Conservation (phyloP, 2,329 filamentous ascomycete genomes). For the Colletotrichum tofieldiae region DNA sequence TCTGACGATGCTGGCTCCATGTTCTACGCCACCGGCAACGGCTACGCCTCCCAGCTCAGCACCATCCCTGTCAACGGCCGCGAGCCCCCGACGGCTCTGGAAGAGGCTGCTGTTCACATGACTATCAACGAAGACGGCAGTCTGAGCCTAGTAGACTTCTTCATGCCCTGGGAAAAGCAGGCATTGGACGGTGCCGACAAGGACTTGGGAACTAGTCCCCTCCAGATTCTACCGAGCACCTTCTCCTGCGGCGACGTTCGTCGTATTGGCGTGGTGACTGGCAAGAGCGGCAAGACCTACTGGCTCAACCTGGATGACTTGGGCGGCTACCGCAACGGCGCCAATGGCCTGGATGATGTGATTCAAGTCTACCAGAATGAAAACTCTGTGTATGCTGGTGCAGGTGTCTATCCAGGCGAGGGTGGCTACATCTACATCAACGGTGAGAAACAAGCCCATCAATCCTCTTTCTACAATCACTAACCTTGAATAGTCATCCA, state of each 20-base stretch:
- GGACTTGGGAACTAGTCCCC: slow-evolving; percentile 64
- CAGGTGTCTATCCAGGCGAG: slow-evolving; percentile 64
- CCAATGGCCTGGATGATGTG: slow-evolving; percentile 57
- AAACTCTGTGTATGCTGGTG: slow-evolving; percentile 63
- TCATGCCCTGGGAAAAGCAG: slow-evolving; percentile 68
- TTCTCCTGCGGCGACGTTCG: slow-evolving; percentile 61
- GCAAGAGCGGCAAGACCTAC: slow-evolving; percentile 67
- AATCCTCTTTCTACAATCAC: not conserved
- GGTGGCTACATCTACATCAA: slow-evolving; percentile 66
- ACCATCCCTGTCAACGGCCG: slow-evolving; percentile 57
- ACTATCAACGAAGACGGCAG: slow-evolving; percentile 58
- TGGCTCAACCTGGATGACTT: slow-evolving; percentile 60
- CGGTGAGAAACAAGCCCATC: slow-evolving; percentile 25
- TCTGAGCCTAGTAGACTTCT: slow-evolving; percentile 65
- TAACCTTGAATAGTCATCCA: slow-evolving; percentile 59
- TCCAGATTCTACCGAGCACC: slow-evolving; percentile 60
- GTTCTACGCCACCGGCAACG: slow-evolving; percentile 58
- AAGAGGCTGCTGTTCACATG: slow-evolving; percentile 63
- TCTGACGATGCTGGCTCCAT: slow-evolving; percentile 58
- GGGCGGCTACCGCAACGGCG: slow-evolving; percentile 57
- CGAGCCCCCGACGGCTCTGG: slow-evolving; percentile 58
- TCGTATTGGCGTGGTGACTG: slow-evolving; percentile 65
- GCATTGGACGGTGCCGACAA: slow-evolving; percentile 65
- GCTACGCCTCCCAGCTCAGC: slow-evolving; percentile 57
- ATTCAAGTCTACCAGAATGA: slow-evolving; percentile 61